Percentiles rank a stretch among this genome's conserved stretches.
phyloP scores from a whole-genome alignment of 2,329 filamentous ascomycete genomes.

The Sphaerulina populicola region DNA sequence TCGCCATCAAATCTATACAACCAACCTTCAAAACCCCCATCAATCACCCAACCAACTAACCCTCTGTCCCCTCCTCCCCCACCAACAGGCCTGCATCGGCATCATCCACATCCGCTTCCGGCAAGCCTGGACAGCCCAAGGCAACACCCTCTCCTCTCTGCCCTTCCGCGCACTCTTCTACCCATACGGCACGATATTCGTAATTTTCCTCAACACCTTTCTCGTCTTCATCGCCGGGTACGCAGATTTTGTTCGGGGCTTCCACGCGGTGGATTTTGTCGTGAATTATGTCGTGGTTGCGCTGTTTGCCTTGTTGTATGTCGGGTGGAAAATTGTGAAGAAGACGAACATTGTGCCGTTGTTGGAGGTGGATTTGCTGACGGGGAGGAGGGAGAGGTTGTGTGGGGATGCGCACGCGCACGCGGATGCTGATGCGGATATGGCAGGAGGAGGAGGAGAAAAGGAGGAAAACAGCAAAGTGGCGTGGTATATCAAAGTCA shows the following conservation, averaged over 20 bases:
- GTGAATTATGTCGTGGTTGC: conserved; percentile 49
- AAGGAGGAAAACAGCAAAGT: background rate
- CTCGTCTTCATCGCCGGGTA: conserved; percentile 47
- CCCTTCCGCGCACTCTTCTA: conserved; percentile 44
- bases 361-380: conserved; percentile 38
- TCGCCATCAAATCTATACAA: no score
- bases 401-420: conserved; percentile 8
- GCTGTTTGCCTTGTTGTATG: conserved; percentile 42
- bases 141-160: conserved; percentile 44
- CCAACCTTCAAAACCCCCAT: no score
- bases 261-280: conserved; percentile 42
- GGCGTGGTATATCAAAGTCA: background rate
- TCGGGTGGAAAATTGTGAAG: conserved; percentile 42
- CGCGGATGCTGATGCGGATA: background rate
- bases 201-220: conserved; percentile 42
- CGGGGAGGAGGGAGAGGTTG: conserved; percentile 35
- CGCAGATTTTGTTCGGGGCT: conserved; percentile 42
- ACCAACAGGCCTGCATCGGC: conserved; percentile 41
- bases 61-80: no score
- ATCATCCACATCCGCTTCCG: conserved; percentile 67
- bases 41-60: no score
- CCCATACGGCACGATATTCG: conserved; percentile 46
- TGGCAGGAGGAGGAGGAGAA: background rate
- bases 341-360: conserved; percentile 33
- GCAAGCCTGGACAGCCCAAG: conserved; percentile 52